A percentile compares a stretch with the other conserved stretches of the same genome.
These are phyloP conservation scores for Mycena maculata DNA, from an alignment of 768 basidiomycete genomes.

Conservation along the genomic window DNA sequence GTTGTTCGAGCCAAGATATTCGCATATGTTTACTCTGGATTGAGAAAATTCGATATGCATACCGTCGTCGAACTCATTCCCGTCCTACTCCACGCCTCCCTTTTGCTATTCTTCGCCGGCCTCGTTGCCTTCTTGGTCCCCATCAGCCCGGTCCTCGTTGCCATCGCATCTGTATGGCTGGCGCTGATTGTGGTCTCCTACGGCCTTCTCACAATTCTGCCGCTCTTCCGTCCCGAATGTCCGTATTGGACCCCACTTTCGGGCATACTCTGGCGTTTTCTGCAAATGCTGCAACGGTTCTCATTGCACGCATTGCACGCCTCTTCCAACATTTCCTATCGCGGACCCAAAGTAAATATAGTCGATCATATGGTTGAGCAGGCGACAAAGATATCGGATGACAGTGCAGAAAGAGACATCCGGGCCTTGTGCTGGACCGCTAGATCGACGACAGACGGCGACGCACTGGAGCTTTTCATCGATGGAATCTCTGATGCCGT, in stretches of 20 bases:
- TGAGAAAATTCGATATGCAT: conserved; percentile 10
- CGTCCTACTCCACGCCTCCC: neutral
- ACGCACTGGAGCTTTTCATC: neutral
- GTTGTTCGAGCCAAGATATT: neutral
- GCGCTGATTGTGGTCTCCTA: neutral
- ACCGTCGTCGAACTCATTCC: conserved; percentile 8
- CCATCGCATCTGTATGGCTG: neutral
- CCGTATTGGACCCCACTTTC: conserved; percentile 22
- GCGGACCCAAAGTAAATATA: neutral
- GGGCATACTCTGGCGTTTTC: neutral
- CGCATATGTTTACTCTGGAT: neutral
- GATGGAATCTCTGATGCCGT: conserved; percentile 4
- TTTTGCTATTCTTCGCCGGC: conserved; percentile 11
- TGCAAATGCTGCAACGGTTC: neutral
- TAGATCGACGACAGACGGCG: neutral
- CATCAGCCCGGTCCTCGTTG: neutral
- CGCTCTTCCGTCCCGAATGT: neutral
- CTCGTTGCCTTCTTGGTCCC: conserved; percentile 12
- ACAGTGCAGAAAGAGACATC: neutral
- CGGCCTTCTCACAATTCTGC: neutral
- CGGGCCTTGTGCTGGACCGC: conserved; percentile 14
- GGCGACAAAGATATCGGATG: neutral
- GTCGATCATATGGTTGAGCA: neutral
- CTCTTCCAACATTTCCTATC: neutral
- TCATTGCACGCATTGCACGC: neutral